Conservation (phyloP, 2,329 filamentous ascomycete genomes). For the Teratosphaeria nubilosa region DNA sequence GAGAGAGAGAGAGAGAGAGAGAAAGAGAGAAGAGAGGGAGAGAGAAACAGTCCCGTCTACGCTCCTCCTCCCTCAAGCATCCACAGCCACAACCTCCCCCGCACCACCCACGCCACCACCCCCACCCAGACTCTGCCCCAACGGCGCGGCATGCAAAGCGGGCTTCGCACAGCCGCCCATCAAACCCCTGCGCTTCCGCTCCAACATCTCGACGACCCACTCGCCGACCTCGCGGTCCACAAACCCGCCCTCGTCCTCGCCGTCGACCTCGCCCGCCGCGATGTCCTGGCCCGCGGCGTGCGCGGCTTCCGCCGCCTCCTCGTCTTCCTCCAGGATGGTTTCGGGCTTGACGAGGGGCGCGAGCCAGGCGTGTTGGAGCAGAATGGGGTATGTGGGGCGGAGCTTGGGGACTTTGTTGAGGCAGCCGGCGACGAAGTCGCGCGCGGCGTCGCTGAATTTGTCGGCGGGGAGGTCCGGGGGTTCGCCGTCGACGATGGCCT, state of each 20-base stretch:
- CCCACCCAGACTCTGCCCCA: constrained; percentile 42
- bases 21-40: neutral
- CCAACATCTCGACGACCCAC: constrained; percentile 69
- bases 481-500: constrained; percentile 98
- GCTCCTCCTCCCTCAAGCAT: neutral
- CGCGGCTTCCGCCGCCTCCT: constrained; percentile 41
- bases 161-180: constrained; percentile 54
- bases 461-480: constrained; percentile 74
- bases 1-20: neutral
- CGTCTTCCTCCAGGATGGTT: constrained; percentile 61
- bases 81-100: neutral
- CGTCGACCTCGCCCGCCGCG: constrained; percentile 10
- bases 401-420: constrained; percentile 87
- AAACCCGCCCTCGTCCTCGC: constrained; percentile 17
- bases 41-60: too few relatives aligned
- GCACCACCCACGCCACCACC: neutral
- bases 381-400: constrained; percentile 85
- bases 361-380: constrained; percentile 86
- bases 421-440: constrained; percentile 79
- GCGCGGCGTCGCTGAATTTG: constrained; percentile 67
- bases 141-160: constrained; percentile 74
- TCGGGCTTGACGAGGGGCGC: constrained; percentile 62
- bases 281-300: constrained; percentile 9
- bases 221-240: constrained; percentile 72
- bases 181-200: constrained; percentile 51